Conservation (phyloP, 75 land plant species). For the Picea glauca region DNA sequence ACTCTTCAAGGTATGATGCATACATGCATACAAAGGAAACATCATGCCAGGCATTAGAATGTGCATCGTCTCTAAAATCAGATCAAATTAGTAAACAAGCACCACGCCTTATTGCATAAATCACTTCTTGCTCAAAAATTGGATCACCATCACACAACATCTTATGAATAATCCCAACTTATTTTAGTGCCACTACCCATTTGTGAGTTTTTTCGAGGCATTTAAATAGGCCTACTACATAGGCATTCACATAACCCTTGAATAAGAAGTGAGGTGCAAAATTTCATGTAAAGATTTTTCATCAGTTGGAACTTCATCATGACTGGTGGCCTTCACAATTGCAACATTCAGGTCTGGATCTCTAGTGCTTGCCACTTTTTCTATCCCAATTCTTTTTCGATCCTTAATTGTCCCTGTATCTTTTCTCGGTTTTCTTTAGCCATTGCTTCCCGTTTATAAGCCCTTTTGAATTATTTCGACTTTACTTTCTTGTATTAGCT, state of each 20-base stretch:
- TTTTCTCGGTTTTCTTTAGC: conserved; percentile 54
- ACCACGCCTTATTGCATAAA: conserved; percentile 55
- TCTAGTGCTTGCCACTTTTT: conserved; percentile 69
- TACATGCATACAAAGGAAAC: conserved; percentile 82
- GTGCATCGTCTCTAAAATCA: conserved; percentile 80
- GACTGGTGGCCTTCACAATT: too few relatives aligned
- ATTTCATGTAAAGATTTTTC: too few relatives aligned
- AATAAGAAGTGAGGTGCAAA: too few relatives aligned
- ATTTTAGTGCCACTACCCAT: conserved; percentile 86
- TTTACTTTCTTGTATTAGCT: too few relatives aligned
- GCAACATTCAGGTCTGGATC: conserved; percentile 83
- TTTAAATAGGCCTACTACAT: conserved; percentile 29
- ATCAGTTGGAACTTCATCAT: too few relatives aligned
- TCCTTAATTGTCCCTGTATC: conserved; percentile 81
- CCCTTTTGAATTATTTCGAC: too few relatives aligned
- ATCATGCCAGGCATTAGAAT: conserved; percentile 87
- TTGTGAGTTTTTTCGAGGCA: conserved; percentile 79
- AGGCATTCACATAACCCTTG: too few relatives aligned
- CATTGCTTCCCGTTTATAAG: conserved; percentile 13
- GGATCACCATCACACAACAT: conserved; percentile 60
- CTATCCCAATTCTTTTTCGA: conserved; percentile 75
- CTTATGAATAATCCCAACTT: conserved; percentile 67
- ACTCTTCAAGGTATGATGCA: conserved; percentile 73
- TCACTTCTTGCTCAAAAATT: neutral
- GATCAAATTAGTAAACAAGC: conserved; percentile 69